Evolutionary conservation across 2,329 filamentous ascomycete species (phyloP), one percentile per base, ranked within the genome.

Genomic region (Pseudogymnoascus sp.): DNA sequence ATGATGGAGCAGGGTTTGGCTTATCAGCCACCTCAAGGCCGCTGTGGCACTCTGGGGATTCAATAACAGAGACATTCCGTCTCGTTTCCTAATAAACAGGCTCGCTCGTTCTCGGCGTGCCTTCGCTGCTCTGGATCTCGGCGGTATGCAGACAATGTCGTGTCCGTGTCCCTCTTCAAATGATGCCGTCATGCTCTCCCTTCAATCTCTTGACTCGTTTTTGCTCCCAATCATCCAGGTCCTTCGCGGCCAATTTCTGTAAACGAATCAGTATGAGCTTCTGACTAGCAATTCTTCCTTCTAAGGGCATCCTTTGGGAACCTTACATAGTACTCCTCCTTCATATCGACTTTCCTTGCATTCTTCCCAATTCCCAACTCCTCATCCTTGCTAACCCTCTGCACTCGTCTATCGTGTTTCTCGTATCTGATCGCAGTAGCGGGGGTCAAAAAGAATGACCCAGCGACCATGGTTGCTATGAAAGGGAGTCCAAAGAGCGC

Each of bases 181-280:
- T 56, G 28, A 90, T 84, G 36, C 93, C 93, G 75, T 99, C 93
- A 65, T 85, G 89, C 76, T 99, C 96, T 68, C 95, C 95, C 18
- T 90, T 87, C 65, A 97, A 82, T 73, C 95, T 82, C 78, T 96
- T 87, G 10, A 97, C 92, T 62, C 96, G 86, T 77, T 95, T 96
- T 78, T 97, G 95, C 75, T 97, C 93, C 95, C 95, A 99, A 73
- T 91, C 84, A 72, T 99, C 93, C 66, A 97, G 78, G 73, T 97
- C 95, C 75, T 96, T 96, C 34, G 90, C 90, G 69, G 91, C 89
- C 40, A 90, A 80, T 77, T 87, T 85, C 90, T 95, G 75, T 64
- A 44, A 16, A 46, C 16, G n/a, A 53, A 59, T 34, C 63, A 16
- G 37, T 67, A 25, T 65, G 69, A 65, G 60, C 62, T 62, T 14